Percentiles rank a stretch among this genome's conserved stretches.
phyloP scores from a whole-genome alignment of 768 basidiomycete species.

The Crassisporium funariophilum region DNA sequence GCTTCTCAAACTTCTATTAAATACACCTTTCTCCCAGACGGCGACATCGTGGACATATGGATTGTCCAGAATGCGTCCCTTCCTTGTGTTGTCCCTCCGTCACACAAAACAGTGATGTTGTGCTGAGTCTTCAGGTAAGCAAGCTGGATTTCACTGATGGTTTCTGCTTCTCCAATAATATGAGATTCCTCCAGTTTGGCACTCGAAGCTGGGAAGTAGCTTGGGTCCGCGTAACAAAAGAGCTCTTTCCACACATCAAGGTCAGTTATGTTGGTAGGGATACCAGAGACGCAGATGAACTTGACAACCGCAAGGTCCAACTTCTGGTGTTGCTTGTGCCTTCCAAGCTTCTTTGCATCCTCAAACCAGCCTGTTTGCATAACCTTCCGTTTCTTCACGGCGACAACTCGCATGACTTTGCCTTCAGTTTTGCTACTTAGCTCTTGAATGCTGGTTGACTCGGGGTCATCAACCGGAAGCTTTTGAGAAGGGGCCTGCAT shows the following conservation, averaged over 20 bases:
- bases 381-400: conserved; percentile 2
- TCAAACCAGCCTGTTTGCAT: conserved; percentile 15
- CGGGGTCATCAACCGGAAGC: neutral
- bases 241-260: conserved; percentile 24
- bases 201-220: conserved; percentile 23
- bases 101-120: conserved; percentile 24
- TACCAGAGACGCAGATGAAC: conserved; percentile 20
- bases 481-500: conserved; percentile 4
- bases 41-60: conserved; percentile 20
- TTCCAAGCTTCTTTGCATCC: neutral
- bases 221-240: conserved; percentile 12
- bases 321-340: conserved; percentile 4
- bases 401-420: neutral
- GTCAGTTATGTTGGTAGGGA: conserved; percentile 21
- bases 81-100: conserved; percentile 18
- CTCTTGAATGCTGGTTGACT: neutral
- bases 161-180: conserved; percentile 23
- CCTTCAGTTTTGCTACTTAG: neutral
- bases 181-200: conserved; percentile 24
- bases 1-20: neutral
- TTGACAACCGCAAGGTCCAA: conserved; percentile 26
- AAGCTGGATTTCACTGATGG: conserved; percentile 17
- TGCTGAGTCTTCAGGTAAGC: conserved; percentile 12
- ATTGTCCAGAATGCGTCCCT: conserved; percentile 21
- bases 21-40: neutral